phyloP scores from a whole-genome alignment of 345 rosid genomes.

The Brassica incana region DNA sequence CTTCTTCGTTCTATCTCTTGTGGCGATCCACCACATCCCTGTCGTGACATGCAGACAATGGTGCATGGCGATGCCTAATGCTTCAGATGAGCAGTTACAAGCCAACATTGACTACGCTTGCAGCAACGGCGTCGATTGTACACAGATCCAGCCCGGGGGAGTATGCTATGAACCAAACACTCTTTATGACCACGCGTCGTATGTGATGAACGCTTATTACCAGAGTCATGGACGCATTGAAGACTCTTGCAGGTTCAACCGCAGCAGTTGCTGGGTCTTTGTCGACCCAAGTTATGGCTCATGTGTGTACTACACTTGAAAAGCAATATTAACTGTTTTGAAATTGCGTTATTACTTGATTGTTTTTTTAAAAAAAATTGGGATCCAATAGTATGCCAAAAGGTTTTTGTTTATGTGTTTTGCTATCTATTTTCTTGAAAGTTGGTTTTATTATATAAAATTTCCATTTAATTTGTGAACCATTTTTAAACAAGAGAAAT shows the following conservation, averaged over 20 bases:
- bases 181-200: slow-evolving; percentile 62
- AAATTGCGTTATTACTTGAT: neutral
- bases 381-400: neutral
- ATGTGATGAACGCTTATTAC: slow-evolving; percentile 70
- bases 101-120: slow-evolving; percentile 68
- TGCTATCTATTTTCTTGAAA: too few species aligned
- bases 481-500: too few species aligned
- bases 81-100: slow-evolving; percentile 55
- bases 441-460: too few species aligned
- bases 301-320: slow-evolving; percentile 17
- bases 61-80: slow-evolving; percentile 56
- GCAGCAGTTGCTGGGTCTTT: neutral
- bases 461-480: too few species aligned
- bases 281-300: slow-evolving; percentile 19
- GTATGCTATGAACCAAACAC: slow-evolving; percentile 66
- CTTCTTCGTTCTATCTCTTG: neutral
- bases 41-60: slow-evolving; percentile 45
- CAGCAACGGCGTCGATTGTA: slow-evolving; percentile 50
- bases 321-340: neutral
- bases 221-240: slow-evolving; percentile 40
- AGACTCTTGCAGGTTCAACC: neutral
- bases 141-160: slow-evolving; percentile 60
- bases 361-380: neutral
- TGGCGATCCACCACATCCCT: neutral
- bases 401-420: too few species aligned